phyloP scores from a whole-genome alignment of 2,329 filamentous ascomycete species.

The Akanthomyces uredinophilus region DNA sequence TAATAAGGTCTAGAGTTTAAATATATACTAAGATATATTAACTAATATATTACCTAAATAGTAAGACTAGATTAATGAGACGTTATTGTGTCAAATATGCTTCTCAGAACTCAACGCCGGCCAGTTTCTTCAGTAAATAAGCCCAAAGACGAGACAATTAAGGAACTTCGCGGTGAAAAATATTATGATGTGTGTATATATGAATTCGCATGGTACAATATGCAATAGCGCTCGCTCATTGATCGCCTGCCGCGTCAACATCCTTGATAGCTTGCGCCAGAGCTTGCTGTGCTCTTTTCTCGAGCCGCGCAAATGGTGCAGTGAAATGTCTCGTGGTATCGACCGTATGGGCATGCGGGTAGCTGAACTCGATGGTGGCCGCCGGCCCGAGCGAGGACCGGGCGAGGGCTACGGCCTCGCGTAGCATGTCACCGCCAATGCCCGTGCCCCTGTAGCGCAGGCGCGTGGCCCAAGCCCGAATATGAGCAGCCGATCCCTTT shows the following conservation, averaged over 20 bases:
- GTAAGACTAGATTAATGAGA: no score
- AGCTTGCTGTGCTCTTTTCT: constrained; percentile 47
- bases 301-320: constrained; percentile 48
- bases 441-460: constrained; percentile 64
- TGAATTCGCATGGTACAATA: background rate
- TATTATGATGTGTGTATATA: background rate
- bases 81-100: background rate
- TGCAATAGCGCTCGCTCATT: background rate
- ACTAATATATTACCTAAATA: no score
- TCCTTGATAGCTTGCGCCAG: constrained; percentile 30
- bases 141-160: no score
- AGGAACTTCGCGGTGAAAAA: background rate
- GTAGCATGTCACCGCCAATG: constrained; percentile 65
- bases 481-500: constrained; percentile 55
- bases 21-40: no score
- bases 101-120: no score
- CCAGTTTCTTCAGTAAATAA: no score
- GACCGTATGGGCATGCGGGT: constrained; percentile 68
- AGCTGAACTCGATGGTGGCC: constrained; percentile 61
- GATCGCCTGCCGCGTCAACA: background rate
- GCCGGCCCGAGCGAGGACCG: constrained; percentile 58
- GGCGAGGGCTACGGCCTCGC: constrained; percentile 63
- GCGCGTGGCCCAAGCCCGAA: constrained; percentile 77
- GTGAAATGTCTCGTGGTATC: constrained; percentile 57
- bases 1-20: no score